Evolutionary conservation across 129 eudicot genomes (phyloP).

Genomic region (Gnaphalium uliginosum): DNA sequence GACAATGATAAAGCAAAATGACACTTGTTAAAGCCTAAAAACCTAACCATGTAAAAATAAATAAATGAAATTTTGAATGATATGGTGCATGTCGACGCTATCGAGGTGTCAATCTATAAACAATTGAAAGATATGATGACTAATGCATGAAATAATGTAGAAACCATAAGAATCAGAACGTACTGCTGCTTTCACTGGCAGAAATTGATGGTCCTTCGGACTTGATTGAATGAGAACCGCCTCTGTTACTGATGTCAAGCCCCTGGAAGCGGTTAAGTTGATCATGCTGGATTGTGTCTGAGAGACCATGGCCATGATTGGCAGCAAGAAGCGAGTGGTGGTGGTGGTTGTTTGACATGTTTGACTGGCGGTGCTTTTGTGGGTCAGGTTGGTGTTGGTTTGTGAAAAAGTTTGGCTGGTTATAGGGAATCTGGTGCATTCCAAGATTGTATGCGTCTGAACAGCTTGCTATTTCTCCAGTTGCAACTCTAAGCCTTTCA

Average conservation of each 20-base stretch:
- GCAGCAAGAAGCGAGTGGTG: constrained; percentile 46
- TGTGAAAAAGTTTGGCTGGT: constrained; percentile 56
- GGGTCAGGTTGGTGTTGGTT: constrained; percentile 43
- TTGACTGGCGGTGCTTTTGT: constrained; percentile 52
- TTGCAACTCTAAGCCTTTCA: constrained; percentile 77
- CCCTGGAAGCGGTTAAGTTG: constrained; percentile 71
- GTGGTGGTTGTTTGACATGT: constrained; percentile 42
- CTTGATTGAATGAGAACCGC: constrained; percentile 50
- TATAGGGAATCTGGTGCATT: constrained; percentile 60
- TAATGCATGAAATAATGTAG: constrained; percentile 9
- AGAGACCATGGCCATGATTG: constrained; percentile 19
- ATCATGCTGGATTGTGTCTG: constrained; percentile 47
- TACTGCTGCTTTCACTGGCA: constrained; percentile 78
- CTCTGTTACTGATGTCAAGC: constrained; percentile 59
- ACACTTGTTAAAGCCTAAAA: constrained; percentile 42
- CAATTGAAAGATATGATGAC: constrained; percentile 32
- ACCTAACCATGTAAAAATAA: constrained; percentile 39
- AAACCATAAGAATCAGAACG: constrained; percentile 40
- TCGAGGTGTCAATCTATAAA: constrained; percentile 60
- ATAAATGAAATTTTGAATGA: constrained; percentile 22
- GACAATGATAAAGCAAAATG: constrained; percentile 28
- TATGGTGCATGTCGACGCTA: constrained; percentile 36
- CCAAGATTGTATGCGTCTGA: constrained; percentile 61
- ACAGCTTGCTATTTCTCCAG: constrained; percentile 56
- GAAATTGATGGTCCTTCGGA: constrained; percentile 66